Evolutionary conservation across 2,329 filamentous ascomycete species (phyloP).

Genomic region (Clonostachys chloroleuca): DNA sequence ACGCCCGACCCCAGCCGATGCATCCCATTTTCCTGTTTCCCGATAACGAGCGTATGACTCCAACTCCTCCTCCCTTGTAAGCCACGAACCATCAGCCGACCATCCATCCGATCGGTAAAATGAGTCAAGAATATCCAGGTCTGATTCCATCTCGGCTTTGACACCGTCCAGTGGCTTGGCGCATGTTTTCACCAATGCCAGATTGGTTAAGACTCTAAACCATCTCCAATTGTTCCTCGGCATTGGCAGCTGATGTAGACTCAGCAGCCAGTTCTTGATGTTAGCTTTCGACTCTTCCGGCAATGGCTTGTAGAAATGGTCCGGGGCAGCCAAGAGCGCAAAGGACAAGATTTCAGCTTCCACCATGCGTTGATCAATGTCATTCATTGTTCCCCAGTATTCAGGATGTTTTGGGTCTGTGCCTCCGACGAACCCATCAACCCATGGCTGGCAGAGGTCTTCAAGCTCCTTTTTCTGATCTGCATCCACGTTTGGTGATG

Average conservation of each 20-base stretch:
- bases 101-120: conserved; percentile 41
- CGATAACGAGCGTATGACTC: background rate
- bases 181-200: conserved; percentile 35
- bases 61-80: conserved; percentile 1
- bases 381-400: conserved; percentile 41
- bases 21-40: conserved; percentile 12
- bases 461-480: background rate
- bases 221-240: conserved; percentile 46
- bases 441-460: conserved; percentile 13
- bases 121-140: conserved; percentile 34
- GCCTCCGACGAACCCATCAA: conserved; percentile 20
- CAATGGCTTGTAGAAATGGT: conserved; percentile 22
- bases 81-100: conserved; percentile 40
- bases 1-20: conserved; percentile 11
- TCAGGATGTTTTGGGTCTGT: conserved; percentile 23
- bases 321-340: conserved; percentile 37
- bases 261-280: conserved; percentile 31
- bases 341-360: conserved; percentile 47
- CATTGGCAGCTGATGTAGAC: conserved; percentile 37
- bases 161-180: conserved; percentile 26
- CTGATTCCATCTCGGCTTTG: conserved; percentile 23
- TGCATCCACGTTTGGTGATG: too few relatives aligned
- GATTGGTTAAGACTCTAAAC: conserved; percentile 45
- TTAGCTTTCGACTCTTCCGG: conserved; percentile 21
- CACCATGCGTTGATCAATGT: conserved; percentile 48